Evolutionary conservation across 768 basidiomycete genomes (phyloP).

Genomic region (Cystobasidium ongulense): DNA sequence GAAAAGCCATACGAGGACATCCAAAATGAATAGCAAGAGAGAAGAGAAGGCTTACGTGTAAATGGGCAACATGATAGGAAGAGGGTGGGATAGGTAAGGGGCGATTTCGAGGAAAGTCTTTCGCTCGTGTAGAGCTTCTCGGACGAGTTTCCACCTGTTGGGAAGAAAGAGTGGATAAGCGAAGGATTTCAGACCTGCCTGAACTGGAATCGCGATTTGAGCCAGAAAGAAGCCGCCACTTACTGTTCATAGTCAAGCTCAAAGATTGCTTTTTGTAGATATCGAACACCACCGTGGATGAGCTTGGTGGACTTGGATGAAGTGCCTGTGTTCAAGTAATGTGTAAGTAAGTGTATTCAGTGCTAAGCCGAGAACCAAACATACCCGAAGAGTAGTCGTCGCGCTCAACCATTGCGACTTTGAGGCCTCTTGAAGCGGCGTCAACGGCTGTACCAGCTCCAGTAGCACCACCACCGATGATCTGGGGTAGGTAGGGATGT

Average conservation of each 20-base stretch:
- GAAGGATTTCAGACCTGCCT: no score
- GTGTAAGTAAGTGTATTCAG: background rate
- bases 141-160: constrained; percentile 66
- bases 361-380: constrained; percentile 30
- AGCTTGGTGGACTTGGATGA: constrained; percentile 97
- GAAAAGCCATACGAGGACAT: no score
- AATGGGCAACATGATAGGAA: constrained; percentile 94
- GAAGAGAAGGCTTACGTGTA: constrained; percentile 85
- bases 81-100: constrained; percentile 81
- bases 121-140: constrained; percentile 88
- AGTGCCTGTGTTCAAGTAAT: constrained; percentile 55
- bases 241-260: constrained; percentile 94
- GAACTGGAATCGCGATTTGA: background rate
- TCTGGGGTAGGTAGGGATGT: constrained; percentile 60
- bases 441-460: constrained; percentile 95
- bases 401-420: constrained; percentile 84
- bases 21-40: no score
- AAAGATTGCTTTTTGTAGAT: constrained; percentile 91
- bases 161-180: no score
- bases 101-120: constrained; percentile 90
- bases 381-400: constrained; percentile 83
- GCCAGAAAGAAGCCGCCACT: constrained; percentile 32
- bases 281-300: constrained; percentile 94
- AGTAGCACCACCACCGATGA: constrained; percentile 91
- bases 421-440: constrained; percentile 80